Percentiles rank a stretch among this genome's conserved stretches.
phyloP scores from a whole-genome alignment of 495 filamentous ascomycete species.

The Neurospora sp. region DNA sequence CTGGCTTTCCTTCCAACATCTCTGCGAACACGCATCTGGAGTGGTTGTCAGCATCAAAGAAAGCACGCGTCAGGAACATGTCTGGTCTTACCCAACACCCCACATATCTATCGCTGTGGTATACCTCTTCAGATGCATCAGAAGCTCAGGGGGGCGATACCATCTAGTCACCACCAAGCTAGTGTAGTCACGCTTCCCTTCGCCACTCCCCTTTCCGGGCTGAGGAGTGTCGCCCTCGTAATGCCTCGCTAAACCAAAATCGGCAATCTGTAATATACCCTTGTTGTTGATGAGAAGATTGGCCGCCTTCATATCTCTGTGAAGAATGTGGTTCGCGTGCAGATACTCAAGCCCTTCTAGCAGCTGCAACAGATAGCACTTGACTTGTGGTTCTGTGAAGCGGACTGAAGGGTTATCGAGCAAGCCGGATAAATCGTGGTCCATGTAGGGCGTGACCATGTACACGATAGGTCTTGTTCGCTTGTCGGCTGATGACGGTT shows the following conservation, averaged over 20 bases:
- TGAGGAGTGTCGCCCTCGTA: constrained; percentile 81
- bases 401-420: constrained; percentile 86
- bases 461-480: constrained; percentile 84
- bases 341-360: constrained; percentile 83
- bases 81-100: constrained; percentile 71
- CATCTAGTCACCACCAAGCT: constrained; percentile 90
- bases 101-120: constrained; percentile 97
- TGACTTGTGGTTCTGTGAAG: constrained; percentile 84
- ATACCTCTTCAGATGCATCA: constrained; percentile 77
- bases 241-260: constrained; percentile 90
- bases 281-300: constrained; percentile 95
- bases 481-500: constrained; percentile 48
- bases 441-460: constrained; percentile 99
- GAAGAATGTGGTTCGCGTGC: constrained; percentile 81
- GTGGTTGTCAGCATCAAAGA: constrained; percentile 18
- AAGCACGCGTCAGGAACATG: background rate
- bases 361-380: constrained; percentile 94
- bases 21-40: constrained; percentile 89
- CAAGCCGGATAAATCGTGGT: constrained; percentile 92
- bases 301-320: constrained; percentile 98
- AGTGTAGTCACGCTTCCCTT: constrained; percentile 85
- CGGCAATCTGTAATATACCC: constrained; percentile 90
- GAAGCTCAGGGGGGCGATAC: constrained; percentile 92
- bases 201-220: constrained; percentile 70
- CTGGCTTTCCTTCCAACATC: constrained; percentile 92